Percentiles rank a stretch among this genome's conserved stretches.
phyloP scores from a whole-genome alignment of 1,284 basidiomycete genomes.

The Anthracocystis walkeri region DNA sequence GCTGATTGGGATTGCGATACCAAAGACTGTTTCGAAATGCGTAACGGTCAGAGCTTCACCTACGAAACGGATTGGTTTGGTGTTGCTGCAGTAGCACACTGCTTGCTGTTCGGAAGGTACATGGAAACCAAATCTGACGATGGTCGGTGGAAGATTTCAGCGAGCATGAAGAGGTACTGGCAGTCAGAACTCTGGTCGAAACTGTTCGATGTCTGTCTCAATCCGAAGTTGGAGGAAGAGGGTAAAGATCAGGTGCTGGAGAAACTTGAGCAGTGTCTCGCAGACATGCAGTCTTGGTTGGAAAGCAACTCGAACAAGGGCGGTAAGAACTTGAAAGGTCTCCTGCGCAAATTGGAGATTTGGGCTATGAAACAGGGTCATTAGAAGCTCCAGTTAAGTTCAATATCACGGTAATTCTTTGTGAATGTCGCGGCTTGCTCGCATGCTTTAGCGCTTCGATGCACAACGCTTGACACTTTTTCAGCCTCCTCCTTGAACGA shows the following conservation, averaged over 20 bases:
- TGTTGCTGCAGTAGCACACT: conserved; percentile 90
- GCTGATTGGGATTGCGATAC: conserved; percentile 80
- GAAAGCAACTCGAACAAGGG: conserved; percentile 77
- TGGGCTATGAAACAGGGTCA: conserved; percentile 60
- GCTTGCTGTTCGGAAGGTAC: conserved; percentile 95
- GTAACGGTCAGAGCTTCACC: conserved; percentile 85
- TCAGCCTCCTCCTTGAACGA: background rate
- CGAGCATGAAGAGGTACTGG: conserved; percentile 93
- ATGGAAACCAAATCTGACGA: conserved; percentile 68
- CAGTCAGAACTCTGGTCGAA: conserved; percentile 86
- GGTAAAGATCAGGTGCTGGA: conserved; percentile 76
- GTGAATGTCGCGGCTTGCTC: too few species aligned
- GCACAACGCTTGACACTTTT: background rate
- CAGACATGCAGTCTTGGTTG: conserved; percentile 89
- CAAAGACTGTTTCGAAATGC: conserved; percentile 93
- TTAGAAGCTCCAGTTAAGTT: background rate
- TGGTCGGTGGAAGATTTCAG: conserved; percentile 69
- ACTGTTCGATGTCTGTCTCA: conserved; percentile 88
- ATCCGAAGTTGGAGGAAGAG: conserved; percentile 73
- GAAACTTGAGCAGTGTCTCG: conserved; percentile 75
- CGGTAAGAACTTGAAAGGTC: conserved; percentile 73
- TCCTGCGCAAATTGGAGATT: conserved; percentile 66
- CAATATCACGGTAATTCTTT: too few species aligned
- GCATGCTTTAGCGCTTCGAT: background rate
- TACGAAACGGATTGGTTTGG: conserved; percentile 97